Base-by-base conservation (phyloP, 805 yeast species). In the Zygoascus flipseniorum region DNA sequence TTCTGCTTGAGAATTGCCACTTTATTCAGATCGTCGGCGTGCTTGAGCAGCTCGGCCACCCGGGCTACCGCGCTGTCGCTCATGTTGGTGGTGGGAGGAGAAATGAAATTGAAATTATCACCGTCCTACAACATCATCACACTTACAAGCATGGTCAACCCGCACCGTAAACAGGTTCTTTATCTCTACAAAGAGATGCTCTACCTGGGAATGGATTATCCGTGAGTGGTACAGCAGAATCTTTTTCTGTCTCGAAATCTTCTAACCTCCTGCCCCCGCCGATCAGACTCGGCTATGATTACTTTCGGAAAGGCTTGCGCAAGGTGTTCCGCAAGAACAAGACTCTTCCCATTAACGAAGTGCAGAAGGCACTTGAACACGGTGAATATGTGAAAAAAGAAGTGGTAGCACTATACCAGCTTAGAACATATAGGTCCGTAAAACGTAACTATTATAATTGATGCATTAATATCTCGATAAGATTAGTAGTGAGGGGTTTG, bases 361-460 rank as follows among this genome's bases (percentile, higher is more conserved):
- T 71, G 20, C 65, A 64, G 50, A 54, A 61, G 44, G 66, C 66
- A 6, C 56, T 71, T 35, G 62, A 56, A 13, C 60, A 60, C 31
- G 74, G 73, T 8, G 74, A 68, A 52, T 68, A 66, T 54, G 63
- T 71, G 52, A 70, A 70, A 55, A 59, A 63, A 37, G 75, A 71
- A 51, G 56, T 71, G 48, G 61, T 58, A n/a, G 73, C 74, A 1
- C 51, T 71, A 14, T 67, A 71, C 51, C 60, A 64, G 39, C 54
- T 71, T 50, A 56, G 69, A 46, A 62, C 65, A 2, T 71, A 70
- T 54, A 61, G 74, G 8, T 63, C 71, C 1, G 60, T 71, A 54
- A 69, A 68, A 47, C 54, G 66, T 16, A 63, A 61, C 16, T 69
- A 70, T 53, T 61, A 61, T 31, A 31, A 48, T 26, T 48, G 16